A percentile compares a stretch with the other conserved stretches of the same genome.
Evolutionary conservation across 1,284 basidiomycete species (phyloP).

Genomic region (Ustilago vetiveriae): DNA sequence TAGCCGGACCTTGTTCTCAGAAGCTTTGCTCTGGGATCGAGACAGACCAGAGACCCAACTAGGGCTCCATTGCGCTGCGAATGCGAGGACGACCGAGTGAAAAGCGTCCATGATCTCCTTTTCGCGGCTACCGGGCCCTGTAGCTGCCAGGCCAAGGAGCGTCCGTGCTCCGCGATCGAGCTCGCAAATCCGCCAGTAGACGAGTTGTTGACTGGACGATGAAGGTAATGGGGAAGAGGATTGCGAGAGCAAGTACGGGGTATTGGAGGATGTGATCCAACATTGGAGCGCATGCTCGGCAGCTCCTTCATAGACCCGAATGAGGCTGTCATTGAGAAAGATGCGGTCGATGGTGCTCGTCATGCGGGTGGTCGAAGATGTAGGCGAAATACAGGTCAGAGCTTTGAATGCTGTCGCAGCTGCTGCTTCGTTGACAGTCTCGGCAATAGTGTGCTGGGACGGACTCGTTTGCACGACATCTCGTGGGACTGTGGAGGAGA

Average conservation of each 20-base stretch:
- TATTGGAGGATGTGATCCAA: constrained; percentile 34
- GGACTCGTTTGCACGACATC: neutral
- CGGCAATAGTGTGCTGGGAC: neutral
- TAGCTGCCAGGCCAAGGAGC: constrained; percentile 7
- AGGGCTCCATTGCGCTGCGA: constrained; percentile 29
- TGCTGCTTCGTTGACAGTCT: neutral
- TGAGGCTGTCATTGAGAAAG: constrained; percentile 27
- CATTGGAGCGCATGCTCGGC: constrained; percentile 29
- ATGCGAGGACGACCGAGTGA: constrained; percentile 31
- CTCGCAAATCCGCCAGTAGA: constrained; percentile 38
- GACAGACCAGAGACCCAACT: constrained; percentile 12
- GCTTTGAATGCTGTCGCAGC: neutral
- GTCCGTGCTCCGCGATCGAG: constrained; percentile 23
- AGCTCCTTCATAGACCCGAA: constrained; percentile 29
- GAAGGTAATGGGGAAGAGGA: neutral
- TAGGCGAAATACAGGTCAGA: constrained; percentile 2
- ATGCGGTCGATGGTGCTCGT: constrained; percentile 21
- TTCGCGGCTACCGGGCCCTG: constrained; percentile 4
- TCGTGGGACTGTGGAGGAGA: too few relatives aligned
- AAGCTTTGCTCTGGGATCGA: constrained; percentile 1
- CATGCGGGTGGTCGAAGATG: constrained; percentile 13
- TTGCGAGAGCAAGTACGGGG: constrained; percentile 21
- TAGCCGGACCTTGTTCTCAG: constrained; percentile 20
- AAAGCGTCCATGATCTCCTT: constrained; percentile 33
- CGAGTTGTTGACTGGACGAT: constrained; percentile 14